Evolutionary conservation across 805 yeast genomes (phyloP).

Genomic region (Saccharomycopsis vini): DNA sequence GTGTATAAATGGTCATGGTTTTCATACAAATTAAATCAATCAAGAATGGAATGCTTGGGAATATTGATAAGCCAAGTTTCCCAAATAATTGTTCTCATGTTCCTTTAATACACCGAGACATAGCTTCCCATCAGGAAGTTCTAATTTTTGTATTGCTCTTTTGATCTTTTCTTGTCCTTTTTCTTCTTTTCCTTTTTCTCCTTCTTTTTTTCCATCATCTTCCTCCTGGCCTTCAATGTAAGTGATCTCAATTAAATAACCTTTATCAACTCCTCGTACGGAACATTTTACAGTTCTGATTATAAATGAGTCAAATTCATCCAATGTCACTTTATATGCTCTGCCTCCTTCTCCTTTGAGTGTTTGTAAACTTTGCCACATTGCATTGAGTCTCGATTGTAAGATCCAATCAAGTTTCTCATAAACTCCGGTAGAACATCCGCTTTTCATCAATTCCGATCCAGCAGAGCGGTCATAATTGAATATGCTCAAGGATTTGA

Average conservation of each 20-base stretch:
- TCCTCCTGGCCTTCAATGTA: too few relatives aligned
- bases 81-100: constrained; percentile 10
- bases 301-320: constrained; percentile 24
- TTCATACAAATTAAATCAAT: too few relatives aligned
- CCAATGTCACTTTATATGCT: constrained; percentile 43
- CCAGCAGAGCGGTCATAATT: constrained; percentile 21
- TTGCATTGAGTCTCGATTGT: constrained; percentile 49
- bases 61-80: constrained; percentile 18
- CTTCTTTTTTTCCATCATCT: too few relatives aligned
- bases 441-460: constrained; percentile 31
- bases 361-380: constrained; percentile 63
- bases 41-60: constrained; percentile 12
- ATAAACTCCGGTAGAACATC: constrained; percentile 46
- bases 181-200: constrained; percentile 2
- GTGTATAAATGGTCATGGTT: too few relatives aligned
- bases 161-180: constrained; percentile 22
- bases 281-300: constrained; percentile 64
- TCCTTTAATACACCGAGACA: constrained; percentile 28
- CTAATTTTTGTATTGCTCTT: constrained; percentile 27
- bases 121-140: constrained; percentile 33
- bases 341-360: constrained; percentile 71
- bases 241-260: constrained; percentile 50
- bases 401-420: constrained; percentile 52
- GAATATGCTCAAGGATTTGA: constrained; percentile 18
- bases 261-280: constrained; percentile 66